Evolutionary conservation across 495 filamentous ascomycete species (phyloP), one percentile per base, ranked within the genome.

Genomic region (Diplogelasinospora grovesii): DNA sequence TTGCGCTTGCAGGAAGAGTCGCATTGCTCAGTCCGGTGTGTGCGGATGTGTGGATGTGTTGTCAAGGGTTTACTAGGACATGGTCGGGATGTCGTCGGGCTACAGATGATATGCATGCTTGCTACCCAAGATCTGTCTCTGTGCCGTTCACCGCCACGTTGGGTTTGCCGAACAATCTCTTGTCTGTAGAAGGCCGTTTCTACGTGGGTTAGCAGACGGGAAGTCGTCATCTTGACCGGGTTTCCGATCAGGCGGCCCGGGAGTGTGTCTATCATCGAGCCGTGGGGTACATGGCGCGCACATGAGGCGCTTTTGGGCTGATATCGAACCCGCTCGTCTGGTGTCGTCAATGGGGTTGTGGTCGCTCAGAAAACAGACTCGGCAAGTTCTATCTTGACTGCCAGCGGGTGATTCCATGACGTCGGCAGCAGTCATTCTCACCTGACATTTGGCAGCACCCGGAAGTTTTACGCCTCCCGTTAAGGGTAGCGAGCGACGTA

Each of bases 141-240:
- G 34, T 57, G 48, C 48, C 52, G 49, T 50, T 63, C 59, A 60
- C 57, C 57, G 57, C 56, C 54, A 62, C 54, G 42, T 54, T 56
- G 51, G 46, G 49, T 60, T 58, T 49, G 39, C 35, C 48, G 28
- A 39, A 43, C 50, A 51, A 55, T 46, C 44, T 46, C 46, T 44
- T 39, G 45, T 41, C 44, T 35, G 45, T 47, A 30, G 39, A 54
- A 26, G 24, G 43, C 38, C 43, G 34, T 44, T 52, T 48, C 43
- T 18, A 51, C 29, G 36, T 20, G 30, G 41, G 37, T 33, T 29
- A 39, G 46, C 27, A 40, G 33, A 49, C 54, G 54, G 53, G 43
- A 61, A 49, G 46, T 48, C 46, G 44, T 51, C 50, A 49, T 36
- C 25, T 29, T 38, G 43, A 45, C 55, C 53, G 39, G 53, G 52